phyloP scores from a whole-genome alignment of 2,329 filamentous ascomycete species.

The Fusarium sp. region DNA sequence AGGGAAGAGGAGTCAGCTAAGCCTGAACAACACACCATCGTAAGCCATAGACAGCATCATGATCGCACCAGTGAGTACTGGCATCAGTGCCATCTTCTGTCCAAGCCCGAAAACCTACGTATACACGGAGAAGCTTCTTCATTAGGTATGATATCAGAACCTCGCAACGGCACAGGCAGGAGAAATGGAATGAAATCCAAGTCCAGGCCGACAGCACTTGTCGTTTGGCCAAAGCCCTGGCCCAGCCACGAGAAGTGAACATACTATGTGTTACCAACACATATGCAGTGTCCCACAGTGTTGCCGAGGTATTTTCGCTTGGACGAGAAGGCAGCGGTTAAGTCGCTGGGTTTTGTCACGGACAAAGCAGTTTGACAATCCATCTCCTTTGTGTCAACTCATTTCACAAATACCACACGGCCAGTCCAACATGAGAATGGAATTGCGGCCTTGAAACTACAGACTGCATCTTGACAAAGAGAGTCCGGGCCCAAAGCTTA shows the following conservation, averaged over 20 bases:
- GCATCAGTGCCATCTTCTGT: not conserved
- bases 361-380: not conserved
- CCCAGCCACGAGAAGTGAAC: slow-evolving; percentile 26
- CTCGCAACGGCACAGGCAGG: not conserved
- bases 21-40: not conserved
- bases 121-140: not conserved
- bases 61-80: not conserved
- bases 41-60: not conserved
- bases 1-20: not conserved
- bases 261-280: slow-evolving; percentile 39
- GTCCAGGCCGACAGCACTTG: not conserved
- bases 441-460: not conserved
- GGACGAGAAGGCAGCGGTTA: not conserved
- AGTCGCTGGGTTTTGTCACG: not conserved
- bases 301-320: slow-evolving; percentile 34
- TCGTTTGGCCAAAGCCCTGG: slow-evolving; percentile 6
- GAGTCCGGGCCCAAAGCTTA: slow-evolving; percentile 1
- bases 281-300: slow-evolving; percentile 36
- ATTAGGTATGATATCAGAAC: not conserved
- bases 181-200: not conserved
- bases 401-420: not conserved
- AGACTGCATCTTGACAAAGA: not conserved
- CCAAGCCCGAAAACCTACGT: not conserved
- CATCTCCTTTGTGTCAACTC: not conserved
- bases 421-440: not conserved